Evolutionary conservation across 2,329 filamentous ascomycete genomes (phyloP), one percentile per base, ranked within the genome.

Genomic region (Botrytis paeoniae): DNA sequence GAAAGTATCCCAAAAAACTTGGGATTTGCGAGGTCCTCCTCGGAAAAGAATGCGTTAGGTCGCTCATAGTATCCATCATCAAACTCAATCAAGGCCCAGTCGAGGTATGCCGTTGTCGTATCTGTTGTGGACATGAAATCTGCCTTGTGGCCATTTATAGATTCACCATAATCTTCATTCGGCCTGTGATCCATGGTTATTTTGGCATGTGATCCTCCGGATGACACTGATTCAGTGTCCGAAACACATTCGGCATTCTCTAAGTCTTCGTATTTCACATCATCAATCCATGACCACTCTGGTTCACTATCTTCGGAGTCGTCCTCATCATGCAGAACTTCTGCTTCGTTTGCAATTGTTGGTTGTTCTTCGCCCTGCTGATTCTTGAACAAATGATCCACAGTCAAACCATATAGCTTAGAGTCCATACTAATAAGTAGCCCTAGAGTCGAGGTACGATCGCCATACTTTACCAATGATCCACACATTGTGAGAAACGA

Each of bases 321-420:
- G 0, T 54, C 6, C 0, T 54, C 25, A 8, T 54, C n/a, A 18
- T 29, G 6, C 51, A 16, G 1, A 8, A 54, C 1, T 7, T 54
- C 51, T 29, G n/a, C 0, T 54, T 54, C n/a, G 12, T 29, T 18
- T 54, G 2, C n/a, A 8, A 8, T 18, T 3, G 25, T 18, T 54
- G 12, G 3, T 54, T 54, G 48, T n/a, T 54, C 48, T 54, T 54
- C 48, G 12, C 2, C 48, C 5, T 25, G 12, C 48, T 54, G 48
- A 16, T 54, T 3, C 48, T 29, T 29, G 48, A 54, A 54, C 6
- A 54, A n/a, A 54, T 54, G 48, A 29, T 54, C 48, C 48, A 54
- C 48, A n/a, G 25, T 54, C 25, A 54, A 54, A 6, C 48, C 48
- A 7, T 54, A 54, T 54, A 54, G 48, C 12, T 54, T 54, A 16